These are phyloP conservation scores for Erodium trifolium DNA, from an alignment of 441 rosid genomes.

Conservation along the genomic window DNA sequence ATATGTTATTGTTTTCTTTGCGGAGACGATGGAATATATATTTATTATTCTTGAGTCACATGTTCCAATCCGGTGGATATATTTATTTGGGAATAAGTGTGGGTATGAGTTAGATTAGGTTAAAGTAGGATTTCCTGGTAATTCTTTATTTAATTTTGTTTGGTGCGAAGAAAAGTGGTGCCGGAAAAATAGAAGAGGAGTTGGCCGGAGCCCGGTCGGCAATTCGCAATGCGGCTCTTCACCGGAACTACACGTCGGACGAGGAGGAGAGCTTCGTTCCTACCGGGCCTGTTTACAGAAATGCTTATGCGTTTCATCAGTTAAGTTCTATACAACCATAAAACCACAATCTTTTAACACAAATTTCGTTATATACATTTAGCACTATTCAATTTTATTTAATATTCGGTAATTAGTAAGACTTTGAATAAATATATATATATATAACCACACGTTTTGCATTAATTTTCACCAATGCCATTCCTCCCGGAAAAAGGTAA, in stretches of 20 bases:
- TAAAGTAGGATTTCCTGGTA: too few species aligned
- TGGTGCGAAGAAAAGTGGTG: conserved; percentile 22
- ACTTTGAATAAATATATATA: too few species aligned
- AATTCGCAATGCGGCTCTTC: conserved; percentile 32
- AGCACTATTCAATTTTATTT: conserved; percentile 9
- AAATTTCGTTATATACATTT: too few species aligned
- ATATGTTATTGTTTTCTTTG: too few species aligned
- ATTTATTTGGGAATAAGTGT: too few species aligned
- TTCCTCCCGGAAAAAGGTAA: too few species aligned
- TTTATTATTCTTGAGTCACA: too few species aligned
- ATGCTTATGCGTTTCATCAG: conserved; percentile 73
- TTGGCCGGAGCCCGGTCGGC: conserved; percentile 52
- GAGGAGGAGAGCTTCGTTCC: conserved; percentile 32
- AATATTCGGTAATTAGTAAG: neutral
- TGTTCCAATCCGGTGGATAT: too few species aligned
- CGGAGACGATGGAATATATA: too few species aligned
- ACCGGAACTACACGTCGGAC: conserved; percentile 18
- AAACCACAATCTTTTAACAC: too few species aligned
- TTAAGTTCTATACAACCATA: conserved; percentile 30
- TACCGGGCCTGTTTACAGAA: conserved; percentile 8
- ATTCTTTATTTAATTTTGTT: neutral
- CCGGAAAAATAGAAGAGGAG: conserved; percentile 41
- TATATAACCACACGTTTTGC: neutral
- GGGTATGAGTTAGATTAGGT: too few species aligned
- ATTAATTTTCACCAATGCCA: neutral